Base-by-base conservation (phyloP, 257 asterid genomes). In the Solanum corneliomulleri region DNA sequence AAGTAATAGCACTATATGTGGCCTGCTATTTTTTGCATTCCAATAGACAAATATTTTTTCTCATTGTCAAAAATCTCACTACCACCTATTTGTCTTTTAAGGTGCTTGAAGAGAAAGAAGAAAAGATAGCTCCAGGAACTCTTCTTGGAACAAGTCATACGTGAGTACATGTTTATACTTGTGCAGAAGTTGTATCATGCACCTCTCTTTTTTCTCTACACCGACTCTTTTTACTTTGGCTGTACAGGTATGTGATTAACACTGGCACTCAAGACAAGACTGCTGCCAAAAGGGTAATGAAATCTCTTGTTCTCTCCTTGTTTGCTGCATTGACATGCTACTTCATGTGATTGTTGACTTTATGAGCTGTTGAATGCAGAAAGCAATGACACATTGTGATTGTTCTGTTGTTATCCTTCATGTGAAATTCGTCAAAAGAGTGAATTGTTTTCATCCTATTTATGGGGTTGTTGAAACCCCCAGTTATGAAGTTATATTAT, bases 81-180 rank as follows among this genome's bases (percentile, higher is more conserved):
- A 9, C 84, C 62, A 75, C 83, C 69, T 78, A 35, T 89, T 84
- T 82, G 20, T 25, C 83, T 88, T 13, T 89, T 82, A 84, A 97
- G 99, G 99, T 97, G 75, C 98, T 97, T 74, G 99, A 95, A 87
- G 98, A 94, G 91, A 95, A 92, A 92, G 99, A 95, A 91, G 99
- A 95, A 89, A 94, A 91, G 93, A 90, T 95, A 64, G 96, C 94
- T 86, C 96, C 96, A 1, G 98, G 98, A 87, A 90, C 99, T 33
- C 89, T 97, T 88, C 96, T 96, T 78, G 98, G 93, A 64, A 93
- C 99, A 82, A 88, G 93, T 88, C 99, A 97, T 77, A 95, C 98
- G 98, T 95, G 92, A 78, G 95, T 86, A 18, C 85, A 35, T 37
- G 15, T 7, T 41, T 66, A 70, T 33, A 49, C 74, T 7, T 41